Conservation (phyloP, 164 flowering plant genomes). For the Vitis rotundifolia region DNA sequence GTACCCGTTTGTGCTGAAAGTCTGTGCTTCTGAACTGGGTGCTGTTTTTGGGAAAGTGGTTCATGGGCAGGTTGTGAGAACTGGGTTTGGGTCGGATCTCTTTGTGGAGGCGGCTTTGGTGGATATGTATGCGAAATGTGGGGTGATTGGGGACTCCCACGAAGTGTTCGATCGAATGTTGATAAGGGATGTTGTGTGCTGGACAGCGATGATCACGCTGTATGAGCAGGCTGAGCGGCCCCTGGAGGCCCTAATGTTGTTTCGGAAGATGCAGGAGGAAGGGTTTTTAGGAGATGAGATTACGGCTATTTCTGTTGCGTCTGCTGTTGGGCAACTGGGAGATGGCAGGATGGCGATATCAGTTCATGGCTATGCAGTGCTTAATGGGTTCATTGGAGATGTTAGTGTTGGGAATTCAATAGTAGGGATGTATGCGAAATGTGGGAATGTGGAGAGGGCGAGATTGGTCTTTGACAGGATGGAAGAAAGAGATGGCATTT, state of each 20-base stretch:
- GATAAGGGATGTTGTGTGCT: slow-evolving; percentile 37
- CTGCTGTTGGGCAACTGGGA: slow-evolving; percentile 47
- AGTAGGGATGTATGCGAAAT: slow-evolving; percentile 39
- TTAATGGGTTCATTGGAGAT: slow-evolving; percentile 33
- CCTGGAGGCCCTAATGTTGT: slow-evolving; percentile 26
- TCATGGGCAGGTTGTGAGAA: slow-evolving; percentile 31
- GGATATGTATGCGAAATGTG: slow-evolving; percentile 40
- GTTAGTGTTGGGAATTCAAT: slow-evolving; percentile 35
- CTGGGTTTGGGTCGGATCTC: slow-evolving; percentile 33
- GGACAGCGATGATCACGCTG: slow-evolving; percentile 53
- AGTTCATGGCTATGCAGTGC: slow-evolving; percentile 34
- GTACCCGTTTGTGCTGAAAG: slow-evolving; percentile 47
- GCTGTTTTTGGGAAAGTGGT: slow-evolving; percentile 26
- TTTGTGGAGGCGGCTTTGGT: slow-evolving; percentile 45
- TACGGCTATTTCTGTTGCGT: slow-evolving; percentile 33
- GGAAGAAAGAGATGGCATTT: slow-evolving; percentile 34
- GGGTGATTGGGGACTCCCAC: slow-evolving; percentile 23
- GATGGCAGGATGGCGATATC: slow-evolving; percentile 28
- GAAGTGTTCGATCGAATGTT: slow-evolving; percentile 45
- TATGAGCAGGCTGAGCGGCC: slow-evolving; percentile 38
- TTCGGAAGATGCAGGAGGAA: slow-evolving; percentile 34
- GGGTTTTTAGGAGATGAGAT: slow-evolving; percentile 38
- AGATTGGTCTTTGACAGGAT: slow-evolving; percentile 32
- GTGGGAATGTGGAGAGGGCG: slow-evolving; percentile 32
- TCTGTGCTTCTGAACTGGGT: slow-evolving; percentile 28